Evolutionary conservation across 306 rosid species (phyloP).

Genomic region (Medicago arabica): DNA sequence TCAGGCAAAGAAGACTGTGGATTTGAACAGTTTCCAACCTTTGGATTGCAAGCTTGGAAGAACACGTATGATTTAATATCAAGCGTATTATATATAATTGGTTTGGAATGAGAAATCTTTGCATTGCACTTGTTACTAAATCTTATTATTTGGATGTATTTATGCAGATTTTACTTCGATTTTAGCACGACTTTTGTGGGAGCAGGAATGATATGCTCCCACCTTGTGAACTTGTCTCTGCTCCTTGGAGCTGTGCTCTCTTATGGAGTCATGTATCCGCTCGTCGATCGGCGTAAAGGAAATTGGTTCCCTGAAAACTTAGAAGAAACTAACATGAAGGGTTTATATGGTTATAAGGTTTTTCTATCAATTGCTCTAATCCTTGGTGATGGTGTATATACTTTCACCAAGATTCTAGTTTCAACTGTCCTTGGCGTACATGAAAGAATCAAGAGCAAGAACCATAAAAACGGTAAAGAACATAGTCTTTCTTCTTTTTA

Average conservation of each 20-base stretch:
- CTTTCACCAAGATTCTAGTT: slow-evolving; percentile 66
- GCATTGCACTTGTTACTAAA: slow-evolving; percentile 7
- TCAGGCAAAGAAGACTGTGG: slow-evolving; percentile 80
- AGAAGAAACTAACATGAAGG: slow-evolving; percentile 83
- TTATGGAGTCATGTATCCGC: slow-evolving; percentile 87
- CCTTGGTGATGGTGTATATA: slow-evolving; percentile 88
- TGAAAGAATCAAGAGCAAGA: slow-evolving; percentile 51
- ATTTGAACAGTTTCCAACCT: slow-evolving; percentile 85
- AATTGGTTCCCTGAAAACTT: slow-evolving; percentile 75
- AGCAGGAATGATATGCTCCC: slow-evolving; percentile 98
- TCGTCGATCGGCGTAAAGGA: slow-evolving; percentile 66
- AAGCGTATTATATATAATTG: background rate
- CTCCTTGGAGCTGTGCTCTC: slow-evolving; percentile 89
- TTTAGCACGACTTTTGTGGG: slow-evolving; percentile 82
- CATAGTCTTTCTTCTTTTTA: background rate
- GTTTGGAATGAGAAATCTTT: slow-evolving; percentile 26
- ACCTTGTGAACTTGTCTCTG: slow-evolving; percentile 81
- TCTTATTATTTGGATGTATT: slow-evolving; percentile 23
- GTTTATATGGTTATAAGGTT: slow-evolving; percentile 92
- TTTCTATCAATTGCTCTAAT: slow-evolving; percentile 80
- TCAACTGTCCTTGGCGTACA: slow-evolving; percentile 53
- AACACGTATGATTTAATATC: slow-evolving; percentile 58
- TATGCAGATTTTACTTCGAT: slow-evolving; percentile 84
- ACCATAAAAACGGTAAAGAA: slow-evolving; percentile 42
- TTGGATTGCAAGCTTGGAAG: slow-evolving; percentile 92